phyloP scores from a whole-genome alignment of 73 alveolate genomes.

The Paramecium caudatum region DNA sequence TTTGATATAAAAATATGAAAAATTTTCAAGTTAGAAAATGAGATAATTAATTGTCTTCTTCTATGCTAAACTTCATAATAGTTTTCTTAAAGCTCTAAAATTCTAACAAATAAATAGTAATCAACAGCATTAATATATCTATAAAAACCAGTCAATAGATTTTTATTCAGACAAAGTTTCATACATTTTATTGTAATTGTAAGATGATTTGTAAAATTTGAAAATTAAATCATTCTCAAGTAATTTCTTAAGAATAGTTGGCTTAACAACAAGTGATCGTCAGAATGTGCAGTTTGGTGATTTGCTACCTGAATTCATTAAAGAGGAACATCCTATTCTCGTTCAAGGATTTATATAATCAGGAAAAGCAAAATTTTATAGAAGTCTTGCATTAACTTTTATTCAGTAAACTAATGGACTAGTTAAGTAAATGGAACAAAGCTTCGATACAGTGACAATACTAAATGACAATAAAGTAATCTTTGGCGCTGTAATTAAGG shows the following conservation, averaged over 20 bases:
- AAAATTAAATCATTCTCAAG: not conserved
- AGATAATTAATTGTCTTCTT: constrained; percentile 23
- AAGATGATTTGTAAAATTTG: constrained; percentile 52
- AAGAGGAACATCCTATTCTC: constrained; percentile 29
- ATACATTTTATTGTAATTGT: constrained; percentile 1
- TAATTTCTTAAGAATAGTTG: not conserved
- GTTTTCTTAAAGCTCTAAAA: constrained; percentile 9
- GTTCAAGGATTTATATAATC: not conserved
- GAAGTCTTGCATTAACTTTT: constrained; percentile 9
- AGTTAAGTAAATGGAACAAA: not conserved
- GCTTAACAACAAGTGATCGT: not conserved
- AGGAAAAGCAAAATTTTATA: constrained; percentile 31
- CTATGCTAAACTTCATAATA: not conserved
- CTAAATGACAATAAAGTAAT: not conserved
- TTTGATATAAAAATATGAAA: not conserved
- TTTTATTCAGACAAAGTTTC: constrained; percentile 35
- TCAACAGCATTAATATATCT: not conserved
- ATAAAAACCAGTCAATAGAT: not conserved
- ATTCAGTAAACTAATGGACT: not conserved
- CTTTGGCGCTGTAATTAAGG: not conserved
- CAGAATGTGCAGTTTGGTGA: not conserved
- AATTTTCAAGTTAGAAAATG: not conserved
- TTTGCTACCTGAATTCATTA: constrained; percentile 8
- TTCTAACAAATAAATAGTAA: not conserved
- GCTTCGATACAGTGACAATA: constrained; percentile 16